Conservation (phyloP, 164 flowering plant species). For the Platanus orientalis region DNA sequence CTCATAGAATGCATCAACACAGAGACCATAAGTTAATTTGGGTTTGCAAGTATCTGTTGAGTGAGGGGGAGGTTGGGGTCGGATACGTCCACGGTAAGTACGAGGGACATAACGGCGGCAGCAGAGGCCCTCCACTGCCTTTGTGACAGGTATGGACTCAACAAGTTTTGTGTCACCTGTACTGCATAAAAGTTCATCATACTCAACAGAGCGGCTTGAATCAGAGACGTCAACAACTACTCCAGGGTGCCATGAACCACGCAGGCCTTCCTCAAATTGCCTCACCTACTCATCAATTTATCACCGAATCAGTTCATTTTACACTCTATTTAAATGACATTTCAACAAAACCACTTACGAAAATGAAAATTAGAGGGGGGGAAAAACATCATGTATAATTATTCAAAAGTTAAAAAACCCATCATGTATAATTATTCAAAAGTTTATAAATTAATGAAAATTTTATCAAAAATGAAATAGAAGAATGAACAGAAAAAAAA, state of each 20-base stretch:
- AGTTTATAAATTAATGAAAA: too few species aligned
- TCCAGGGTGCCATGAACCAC: slow-evolving; percentile 33
- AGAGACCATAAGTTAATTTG: slow-evolving; percentile 20
- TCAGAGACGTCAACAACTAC: slow-evolving; percentile 27
- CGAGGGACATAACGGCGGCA: slow-evolving; percentile 15
- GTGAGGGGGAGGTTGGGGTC: slow-evolving; percentile 18
- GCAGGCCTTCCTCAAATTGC: slow-evolving; percentile 31
- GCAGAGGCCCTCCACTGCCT: slow-evolving; percentile 28
- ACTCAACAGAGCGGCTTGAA: slow-evolving; percentile 21
- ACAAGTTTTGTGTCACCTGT: slow-evolving; percentile 22
- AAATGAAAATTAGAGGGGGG: too few species aligned
- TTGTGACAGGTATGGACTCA: slow-evolving; percentile 27
- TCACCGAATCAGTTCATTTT: slow-evolving; percentile 1
- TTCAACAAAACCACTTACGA: neutral
- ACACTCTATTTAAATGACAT: neutral
- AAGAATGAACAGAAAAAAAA: too few species aligned
- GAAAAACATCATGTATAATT: too few species aligned
- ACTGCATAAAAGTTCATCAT: slow-evolving; percentile 24
- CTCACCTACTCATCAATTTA: slow-evolving; percentile 22
- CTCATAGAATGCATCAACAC: slow-evolving; percentile 30
- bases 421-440: too few species aligned
- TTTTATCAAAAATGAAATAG: too few species aligned
- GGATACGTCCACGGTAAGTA: slow-evolving; percentile 26
- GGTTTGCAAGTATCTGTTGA: neutral
- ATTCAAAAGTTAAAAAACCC: too few species aligned